Evolutionary conservation across 2,329 filamentous ascomycete species (phyloP), one percentile per base, ranked within the genome.

Genomic region (Shiraia sp.): DNA sequence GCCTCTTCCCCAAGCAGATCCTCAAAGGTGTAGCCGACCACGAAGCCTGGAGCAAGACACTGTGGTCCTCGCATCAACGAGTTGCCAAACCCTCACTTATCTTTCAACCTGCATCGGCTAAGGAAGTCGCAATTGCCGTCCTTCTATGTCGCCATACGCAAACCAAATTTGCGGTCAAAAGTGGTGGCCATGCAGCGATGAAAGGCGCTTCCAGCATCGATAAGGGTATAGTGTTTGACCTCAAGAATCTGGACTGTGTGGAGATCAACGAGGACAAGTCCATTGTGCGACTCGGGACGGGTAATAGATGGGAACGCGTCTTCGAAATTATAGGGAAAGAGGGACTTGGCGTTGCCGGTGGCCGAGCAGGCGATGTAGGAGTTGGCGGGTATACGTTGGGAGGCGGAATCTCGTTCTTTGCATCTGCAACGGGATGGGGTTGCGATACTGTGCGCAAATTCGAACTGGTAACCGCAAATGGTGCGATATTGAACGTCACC

Each of bases 221-320:
- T 1, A 51, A 54, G 30, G 73, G 72, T 3, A 63, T 76, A 5
- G 71, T 69, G 1, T 61, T 75, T 37, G 70, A 73, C 37, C 55
- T 75, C 25, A 56, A 54, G 13, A 30, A 41, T 10, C 42, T 69
- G 36, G 57, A 59, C 30, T 25, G 40, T 1, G 48, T 67, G 19
- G 34, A 39, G 2, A 42, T 65, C 9, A 48, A 37, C 3, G 34
- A 32, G 16, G 53, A 61, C 36, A 45, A 53, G 17, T 49, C 32
- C 8, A 50, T 51, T 10, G 59, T 51, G 7, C 45, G 32, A 6
- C 39, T 69, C 14, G 62, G 61, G 2, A 28, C 61, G 3, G 66
- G 66, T 2, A 53, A 53, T 27, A 49, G 39, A 19, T 69, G 66
- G 66, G 47, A 45, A 13, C 40, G 55, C 4, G 60, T 68, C 2